Evolutionary conservation across 2,329 filamentous ascomycete genomes (phyloP), one percentile per base, ranked within the genome.

Genomic region (Sporothrix variecibatus): DNA sequence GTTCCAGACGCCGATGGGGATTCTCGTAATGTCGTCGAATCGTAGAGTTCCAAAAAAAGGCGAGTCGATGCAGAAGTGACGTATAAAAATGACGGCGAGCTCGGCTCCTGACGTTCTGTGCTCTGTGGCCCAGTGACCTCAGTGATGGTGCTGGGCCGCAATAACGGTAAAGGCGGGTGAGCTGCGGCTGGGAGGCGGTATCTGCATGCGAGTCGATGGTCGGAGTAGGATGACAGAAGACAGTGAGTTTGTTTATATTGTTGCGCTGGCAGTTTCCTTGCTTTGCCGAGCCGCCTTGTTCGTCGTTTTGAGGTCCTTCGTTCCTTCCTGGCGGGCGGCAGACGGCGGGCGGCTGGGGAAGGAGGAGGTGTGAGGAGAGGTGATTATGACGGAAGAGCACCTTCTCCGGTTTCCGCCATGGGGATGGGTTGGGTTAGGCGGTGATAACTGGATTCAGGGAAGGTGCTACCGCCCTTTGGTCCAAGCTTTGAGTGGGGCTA

Each of bases 341-440:
- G 15, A 49, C 15, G 43, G 15, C 43, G 43, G 43, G 20, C 43
- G 15, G 43, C 43, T 49, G 43, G 43, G 43, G 43, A 49, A 49
- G 43, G 43, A 49, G 43, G 43, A 49, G 56, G 23, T 62, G 56
- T 62, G 56, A 23, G 17, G 53, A 43, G 56, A 38, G 28, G 28
- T 23, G 65, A 34, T 51, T 46, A 65, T 72, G 62, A 62, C 72
- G 64, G 64, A 67, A 73, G 64, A 34, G 49, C 62, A 69, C 62
- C 73, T 74, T 74, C 73, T 74, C 73, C 73, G 72, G 49, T 74
- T 49, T 74, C 73, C 73, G 73, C 72, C 43, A 56, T 34, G 5
- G 58, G 5, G 58, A 17, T 34, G n/a, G 68, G 53, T 53, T 71
- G 53, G 38, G 65, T 51, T 51, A 68, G 43, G 65, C 17, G 65